Evolutionary conservation across 352 stramenopile genomes (phyloP), one percentile per base, ranked within the genome.

Genomic region (Halophytophthora batemanensis): DNA sequence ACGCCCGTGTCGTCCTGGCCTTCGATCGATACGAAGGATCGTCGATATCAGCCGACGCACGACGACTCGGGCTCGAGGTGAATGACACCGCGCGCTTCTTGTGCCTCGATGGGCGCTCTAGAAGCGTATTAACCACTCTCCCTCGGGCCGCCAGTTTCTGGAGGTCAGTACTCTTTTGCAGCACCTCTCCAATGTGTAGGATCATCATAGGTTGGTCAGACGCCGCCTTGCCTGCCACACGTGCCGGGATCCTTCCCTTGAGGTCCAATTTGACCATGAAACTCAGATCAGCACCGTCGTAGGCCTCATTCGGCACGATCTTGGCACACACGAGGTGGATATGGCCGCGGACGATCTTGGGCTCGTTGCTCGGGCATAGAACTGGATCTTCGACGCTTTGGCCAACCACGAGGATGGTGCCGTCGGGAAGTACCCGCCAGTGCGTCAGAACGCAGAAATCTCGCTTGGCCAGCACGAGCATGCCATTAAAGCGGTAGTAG

Each of bases 261-360:
- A 87, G 49, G 33, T 86, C 74, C 29, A 71, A 68, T 51, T 88
- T 86, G 49, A 76, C 72, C 44, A 90, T 81, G 59, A 87, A 90
- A 41, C 70, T 76, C 10, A 59, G 66, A 1, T 69, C 47, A 1
- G 83, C 80, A n/a, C 70, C 67, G 2, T 71, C 69, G 47, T 87
- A 82, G 28, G 84, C 69, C 10, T 60, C 59, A 40, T 82, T 86
- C 11, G 79, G 79, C 6, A 60, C 69, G 45, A 90, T 67, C 35
- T 87, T 25, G 53, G 83, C 87, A 0, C 74, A 77, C 13, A 68
- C 77, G 64, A 90, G 74, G 45, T 79, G 45, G 14, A 67, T 72
- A n/a, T 68, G 64, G n/a, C 50, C 76, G 19, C 79, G 76, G 42
- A 90, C 65, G 14, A 83, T 51, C 35, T 84, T 59, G 11, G 74